phyloP scores from a whole-genome alignment of 2,329 filamentous ascomycete species.

The Seiridium cupressi region DNA sequence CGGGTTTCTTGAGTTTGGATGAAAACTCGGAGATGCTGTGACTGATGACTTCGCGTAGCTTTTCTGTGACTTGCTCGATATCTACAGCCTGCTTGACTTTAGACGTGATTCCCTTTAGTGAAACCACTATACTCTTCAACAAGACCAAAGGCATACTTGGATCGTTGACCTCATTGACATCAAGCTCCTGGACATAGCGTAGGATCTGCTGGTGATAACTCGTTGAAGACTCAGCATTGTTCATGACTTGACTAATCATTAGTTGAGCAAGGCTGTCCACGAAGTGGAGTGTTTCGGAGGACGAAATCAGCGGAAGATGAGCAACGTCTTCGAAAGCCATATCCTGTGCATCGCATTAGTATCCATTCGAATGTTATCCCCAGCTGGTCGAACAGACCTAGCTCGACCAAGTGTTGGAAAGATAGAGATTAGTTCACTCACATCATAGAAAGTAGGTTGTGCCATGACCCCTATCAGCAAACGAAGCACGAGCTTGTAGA shows the following conservation, averaged over 20 bases:
- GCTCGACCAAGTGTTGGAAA: too few relatives aligned
- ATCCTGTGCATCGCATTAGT: constrained; percentile 17
- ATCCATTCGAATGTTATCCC: not conserved
- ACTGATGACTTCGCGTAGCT: constrained; percentile 20
- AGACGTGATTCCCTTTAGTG: constrained; percentile 13
- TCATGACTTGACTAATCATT: constrained; percentile 25
- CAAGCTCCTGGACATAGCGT: constrained; percentile 18
- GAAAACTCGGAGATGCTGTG: constrained; percentile 18
- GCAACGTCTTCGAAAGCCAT: constrained; percentile 28
- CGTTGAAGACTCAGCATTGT: constrained; percentile 19
- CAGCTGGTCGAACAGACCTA: too few relatives aligned
- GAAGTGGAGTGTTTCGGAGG: constrained; percentile 12
- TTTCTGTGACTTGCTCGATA: constrained; percentile 14
- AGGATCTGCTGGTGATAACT: constrained; percentile 22
- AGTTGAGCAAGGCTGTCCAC: constrained; percentile 23
- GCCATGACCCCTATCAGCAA: constrained; percentile 25
- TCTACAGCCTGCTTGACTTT: constrained; percentile 6
- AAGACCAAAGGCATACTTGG: constrained; percentile 19
- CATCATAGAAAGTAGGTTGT: constrained; percentile 30
- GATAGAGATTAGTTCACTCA: constrained; percentile 11
- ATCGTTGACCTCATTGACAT: constrained; percentile 10
- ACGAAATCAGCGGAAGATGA: constrained; percentile 19
- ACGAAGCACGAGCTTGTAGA: constrained; percentile 20
- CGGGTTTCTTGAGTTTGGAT: constrained; percentile 12
- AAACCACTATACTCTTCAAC: constrained; percentile 20